A percentile compares a stretch with the other conserved stretches of the same genome.
Evolutionary conservation across 306 rosid genomes (phyloP).

Genomic region (Astragalus glycyphyllos): DNA sequence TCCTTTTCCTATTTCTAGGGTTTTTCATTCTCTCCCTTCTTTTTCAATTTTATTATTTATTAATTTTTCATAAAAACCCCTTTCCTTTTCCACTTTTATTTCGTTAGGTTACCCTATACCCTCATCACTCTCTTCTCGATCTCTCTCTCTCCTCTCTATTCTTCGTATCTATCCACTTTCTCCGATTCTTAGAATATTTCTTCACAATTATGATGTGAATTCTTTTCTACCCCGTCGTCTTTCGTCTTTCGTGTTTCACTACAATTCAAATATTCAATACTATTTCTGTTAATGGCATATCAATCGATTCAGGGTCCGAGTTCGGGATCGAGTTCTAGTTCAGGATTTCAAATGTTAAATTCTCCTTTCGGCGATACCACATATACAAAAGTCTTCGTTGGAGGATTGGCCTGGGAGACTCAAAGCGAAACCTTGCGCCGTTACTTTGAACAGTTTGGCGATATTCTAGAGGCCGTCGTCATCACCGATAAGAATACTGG

Average conservation of each 20-base stretch:
- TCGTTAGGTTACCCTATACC: constrained; percentile 39
- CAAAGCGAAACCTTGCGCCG: constrained; percentile 92
- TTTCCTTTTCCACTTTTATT: constrained; percentile 19
- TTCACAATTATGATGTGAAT: constrained; percentile 14
- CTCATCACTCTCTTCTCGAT: constrained; percentile 40
- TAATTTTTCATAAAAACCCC: background rate
- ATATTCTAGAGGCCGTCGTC: constrained; percentile 95
- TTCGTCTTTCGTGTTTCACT: constrained; percentile 14
- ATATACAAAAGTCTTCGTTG: constrained; percentile 92
- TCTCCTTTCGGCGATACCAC: constrained; percentile 97
- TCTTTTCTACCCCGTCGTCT: constrained; percentile 16
- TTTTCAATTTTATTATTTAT: background rate
- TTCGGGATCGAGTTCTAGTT: constrained; percentile 89
- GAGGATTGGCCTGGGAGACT: constrained; percentile 98
- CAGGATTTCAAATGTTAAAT: constrained; percentile 70
- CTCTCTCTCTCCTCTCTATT: constrained; percentile 8
- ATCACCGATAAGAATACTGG: constrained; percentile 90
- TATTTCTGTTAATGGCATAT: constrained; percentile 66
- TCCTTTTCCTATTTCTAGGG: constrained; percentile 52
- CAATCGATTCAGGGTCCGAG: constrained; percentile 73
- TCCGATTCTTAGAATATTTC: constrained; percentile 56
- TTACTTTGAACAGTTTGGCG: constrained; percentile 82
- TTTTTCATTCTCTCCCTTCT: constrained; percentile 34
- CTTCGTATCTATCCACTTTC: constrained; percentile 32
- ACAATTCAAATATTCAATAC: constrained; percentile 18